Percentiles rank a stretch among this genome's conserved stretches.
These are phyloP conservation scores for Capsicum rhomboideum DNA, from an alignment of 257 asterid genomes.

Conservation along the genomic window DNA sequence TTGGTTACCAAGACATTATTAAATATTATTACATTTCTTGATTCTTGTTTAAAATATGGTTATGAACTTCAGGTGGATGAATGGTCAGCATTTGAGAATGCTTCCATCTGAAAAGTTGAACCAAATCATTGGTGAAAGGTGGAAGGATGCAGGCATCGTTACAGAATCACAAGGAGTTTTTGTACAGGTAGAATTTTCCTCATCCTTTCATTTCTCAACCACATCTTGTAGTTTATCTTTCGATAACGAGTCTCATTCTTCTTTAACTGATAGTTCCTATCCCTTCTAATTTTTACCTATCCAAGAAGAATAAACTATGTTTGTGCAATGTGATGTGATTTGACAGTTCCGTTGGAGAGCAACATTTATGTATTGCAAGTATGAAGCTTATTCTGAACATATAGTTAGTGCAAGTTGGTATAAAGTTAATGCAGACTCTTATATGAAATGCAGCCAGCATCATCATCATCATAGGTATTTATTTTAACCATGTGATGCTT, in stretches of 20 bases:
- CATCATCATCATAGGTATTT: no score
- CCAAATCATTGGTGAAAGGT: conserved; percentile 59
- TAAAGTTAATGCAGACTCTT: neutral
- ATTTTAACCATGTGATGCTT: neutral
- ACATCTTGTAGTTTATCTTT: neutral
- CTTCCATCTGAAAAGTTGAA: conserved; percentile 54
- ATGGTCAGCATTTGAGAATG: conserved; percentile 82
- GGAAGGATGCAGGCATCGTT: conserved; percentile 59
- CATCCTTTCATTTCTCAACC: neutral
- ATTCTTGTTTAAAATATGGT: conserved; percentile 2
- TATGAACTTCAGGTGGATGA: conserved; percentile 81
- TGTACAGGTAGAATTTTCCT: conserved; percentile 41
- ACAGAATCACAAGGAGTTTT: conserved; percentile 62
- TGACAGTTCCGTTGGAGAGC: neutral
- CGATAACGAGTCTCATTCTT: neutral
- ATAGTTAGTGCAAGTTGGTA: neutral
- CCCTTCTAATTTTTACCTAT: neutral
- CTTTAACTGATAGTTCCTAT: neutral
- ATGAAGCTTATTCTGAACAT: neutral
- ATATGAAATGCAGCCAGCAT: neutral
- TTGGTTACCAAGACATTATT: conserved; percentile 8
- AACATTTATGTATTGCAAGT: neutral
- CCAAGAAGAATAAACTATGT: neutral
- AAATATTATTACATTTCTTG: conserved; percentile 4
- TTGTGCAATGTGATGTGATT: neutral